Conservation (phyloP, 1,139 yeast genomes). For the Kodamaea ohmeri region DNA sequence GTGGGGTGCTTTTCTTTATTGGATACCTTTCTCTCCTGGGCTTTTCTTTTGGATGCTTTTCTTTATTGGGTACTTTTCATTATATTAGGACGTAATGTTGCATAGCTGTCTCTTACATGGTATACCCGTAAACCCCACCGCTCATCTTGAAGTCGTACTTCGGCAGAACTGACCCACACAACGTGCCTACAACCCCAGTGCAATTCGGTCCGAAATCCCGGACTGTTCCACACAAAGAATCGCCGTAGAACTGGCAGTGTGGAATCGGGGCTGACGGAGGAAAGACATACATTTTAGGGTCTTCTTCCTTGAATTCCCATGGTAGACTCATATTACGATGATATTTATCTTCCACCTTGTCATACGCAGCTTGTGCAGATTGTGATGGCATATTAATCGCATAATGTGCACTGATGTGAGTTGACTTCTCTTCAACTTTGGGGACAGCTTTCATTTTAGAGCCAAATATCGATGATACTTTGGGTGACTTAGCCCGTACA, state of each 20-base stretch:
- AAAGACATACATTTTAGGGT: slow-evolving; percentile 14
- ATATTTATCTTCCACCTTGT: slow-evolving; percentile 10
- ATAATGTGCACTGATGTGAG: slow-evolving; percentile 21
- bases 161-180: neutral
- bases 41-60: too few species aligned
- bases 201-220: slow-evolving; percentile 15
- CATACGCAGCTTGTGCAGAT: slow-evolving; percentile 9
- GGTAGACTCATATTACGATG: slow-evolving; percentile 9
- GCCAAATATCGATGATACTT: slow-evolving; percentile 11
- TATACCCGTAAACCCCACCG: neutral
- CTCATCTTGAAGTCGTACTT: neutral
- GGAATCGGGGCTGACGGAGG: slow-evolving; percentile 14
- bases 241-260: slow-evolving; percentile 12
- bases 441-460: slow-evolving; percentile 5
- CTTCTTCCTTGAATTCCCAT: slow-evolving; percentile 10
- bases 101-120: neutral
- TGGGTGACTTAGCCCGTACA: slow-evolving; percentile 9
- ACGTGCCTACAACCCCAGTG: slow-evolving; percentile 10
- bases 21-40: too few species aligned
- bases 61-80: too few species aligned
- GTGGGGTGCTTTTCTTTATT: too few species aligned
- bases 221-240: slow-evolving; percentile 14
- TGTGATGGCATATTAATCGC: slow-evolving; percentile 15
- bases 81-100: neutral
- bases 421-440: slow-evolving; percentile 7